Evolutionary conservation across 305 asterid species (phyloP), one percentile per base, ranked within the genome.

Genomic region (Fraxinus dipetala): DNA sequence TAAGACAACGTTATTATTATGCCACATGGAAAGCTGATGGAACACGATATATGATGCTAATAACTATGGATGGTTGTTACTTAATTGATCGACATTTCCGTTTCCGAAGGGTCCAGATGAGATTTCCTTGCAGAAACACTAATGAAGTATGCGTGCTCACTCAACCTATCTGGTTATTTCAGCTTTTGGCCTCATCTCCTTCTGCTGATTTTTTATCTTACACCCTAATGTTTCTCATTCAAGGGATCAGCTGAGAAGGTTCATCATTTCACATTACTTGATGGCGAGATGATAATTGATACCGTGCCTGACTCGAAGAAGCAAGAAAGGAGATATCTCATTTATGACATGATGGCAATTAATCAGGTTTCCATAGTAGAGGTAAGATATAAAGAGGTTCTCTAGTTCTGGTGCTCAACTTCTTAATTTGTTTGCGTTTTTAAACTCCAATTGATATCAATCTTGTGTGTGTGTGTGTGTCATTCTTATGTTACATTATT

Each of bases 1-100:
- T 96, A 85, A 91, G 97, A 89, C 99, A 96, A 73, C 95, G 97
- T 4, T 96, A 96, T 87, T 96, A 96, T 90, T 96, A 94, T 78
- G 98, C 99, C 13, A 96, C 99, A 35, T 96, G 99, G 99, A 96
- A 96, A 87, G 99, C 99, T 85, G 98, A 96, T 87, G 99, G 99
- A 78, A 96, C 99, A 34, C 92, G 99, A 88, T 96, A 94, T 83
- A 93, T 96, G 98, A 96, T 96, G 99, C 90, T 96, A 78, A 94
- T 96, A 86, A 96, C 98, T 70, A 84, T 89, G 91, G 98, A 96
- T 87, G 99, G 99, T 31, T 96, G 99, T 80, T 96, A 94, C 89
- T 88, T 96, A 87, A 79, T 94, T 83, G 98, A 96, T 89, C 89
- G 99, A 82, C 91, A 91, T 90, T 96, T 96, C 82, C 91, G 35